Base-by-base conservation (phyloP, 2,329 filamentous ascomycete species). In the Mycosphaerella sp. region DNA sequence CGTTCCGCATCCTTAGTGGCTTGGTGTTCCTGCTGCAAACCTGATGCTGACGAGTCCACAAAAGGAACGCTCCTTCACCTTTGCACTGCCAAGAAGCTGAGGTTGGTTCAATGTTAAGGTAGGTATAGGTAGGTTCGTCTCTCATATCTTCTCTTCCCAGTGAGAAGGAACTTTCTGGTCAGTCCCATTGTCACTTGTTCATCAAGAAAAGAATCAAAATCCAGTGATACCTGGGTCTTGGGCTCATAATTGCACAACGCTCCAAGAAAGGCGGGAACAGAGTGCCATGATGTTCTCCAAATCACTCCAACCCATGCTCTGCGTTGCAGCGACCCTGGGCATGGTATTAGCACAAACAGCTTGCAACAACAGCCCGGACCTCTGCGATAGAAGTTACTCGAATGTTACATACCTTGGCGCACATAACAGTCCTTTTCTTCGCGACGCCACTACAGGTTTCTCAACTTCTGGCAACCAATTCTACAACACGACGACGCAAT, bases 391-490 rank as follows among this genome's bases (percentile, higher is more conserved):
- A 39, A 70, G 67, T 41, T 86, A 85, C 70, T 80, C 80, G 57
- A 76, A 83, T 38, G 67, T 85, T 51, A 79, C 79, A n/a, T 78
- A 80, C 55, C 70, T 84, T 14, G 85, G 83, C 23, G 76, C 84
- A 6, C 85, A 87, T 70, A 78, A 87, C 70, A 80, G 78, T 11
- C 78, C 82, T 38, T 87, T 87, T 63, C 45, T 62, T 10, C 54
- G 59, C 32, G 58, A 62, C 42, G 45, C 29, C 11, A 52, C 56
- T 6, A 62, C 59, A 4, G 42, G 51, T 45, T 60, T 57, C 44
- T 59, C 58, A 4, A 56, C 56, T 7, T 78, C 84, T 40, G 81
- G 84, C 40, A 67, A 67, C 50, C 84, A 87, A 65, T 78, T 80
- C 57, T 73, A 82, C 48, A 75, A 78, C 4, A 77, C 83, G 23